Evolutionary conservation across 148 eudicot species (phyloP).

Genomic region (Gaultheria prostrata): DNA sequence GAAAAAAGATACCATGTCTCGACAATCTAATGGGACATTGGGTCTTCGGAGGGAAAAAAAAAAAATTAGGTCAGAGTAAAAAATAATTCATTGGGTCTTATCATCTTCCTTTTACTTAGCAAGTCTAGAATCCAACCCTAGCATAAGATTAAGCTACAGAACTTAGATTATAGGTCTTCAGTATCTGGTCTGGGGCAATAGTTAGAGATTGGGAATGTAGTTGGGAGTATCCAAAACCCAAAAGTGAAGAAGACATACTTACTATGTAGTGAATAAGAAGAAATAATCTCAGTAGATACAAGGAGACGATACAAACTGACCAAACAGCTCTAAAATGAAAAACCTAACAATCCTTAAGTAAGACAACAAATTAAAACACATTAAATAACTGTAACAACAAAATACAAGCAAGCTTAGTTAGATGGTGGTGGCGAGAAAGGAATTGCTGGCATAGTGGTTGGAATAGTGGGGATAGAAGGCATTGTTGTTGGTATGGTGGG

Average conservation of each 20-base stretch:
- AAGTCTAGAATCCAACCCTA: too few relatives aligned
- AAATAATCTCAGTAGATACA: neutral
- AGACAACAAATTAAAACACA: neutral
- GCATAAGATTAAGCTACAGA: too few relatives aligned
- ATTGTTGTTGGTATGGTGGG: neutral
- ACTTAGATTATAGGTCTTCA: too few relatives aligned
- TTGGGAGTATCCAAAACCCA: neutral
- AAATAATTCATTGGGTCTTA: too few relatives aligned
- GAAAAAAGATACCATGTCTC: neutral
- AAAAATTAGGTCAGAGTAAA: too few relatives aligned
- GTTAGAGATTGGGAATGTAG: too few relatives aligned
- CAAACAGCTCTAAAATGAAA: neutral
- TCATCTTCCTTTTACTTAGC: too few relatives aligned
- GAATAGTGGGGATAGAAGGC: neutral
- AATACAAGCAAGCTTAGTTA: neutral
- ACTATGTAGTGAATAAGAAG: neutral
- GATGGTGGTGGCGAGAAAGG: conserved; percentile 1
- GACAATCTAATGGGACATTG: neutral
- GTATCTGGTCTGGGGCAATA: too few relatives aligned
- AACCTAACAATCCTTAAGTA: neutral
- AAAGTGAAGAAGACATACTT: neutral
- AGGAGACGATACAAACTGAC: neutral
- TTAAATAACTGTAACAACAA: neutral
- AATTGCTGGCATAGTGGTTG: neutral
- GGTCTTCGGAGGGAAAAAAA: too few relatives aligned